Evolutionary conservation across 129 eudicot species (phyloP).

Genomic region (Lactuca saligna): DNA sequence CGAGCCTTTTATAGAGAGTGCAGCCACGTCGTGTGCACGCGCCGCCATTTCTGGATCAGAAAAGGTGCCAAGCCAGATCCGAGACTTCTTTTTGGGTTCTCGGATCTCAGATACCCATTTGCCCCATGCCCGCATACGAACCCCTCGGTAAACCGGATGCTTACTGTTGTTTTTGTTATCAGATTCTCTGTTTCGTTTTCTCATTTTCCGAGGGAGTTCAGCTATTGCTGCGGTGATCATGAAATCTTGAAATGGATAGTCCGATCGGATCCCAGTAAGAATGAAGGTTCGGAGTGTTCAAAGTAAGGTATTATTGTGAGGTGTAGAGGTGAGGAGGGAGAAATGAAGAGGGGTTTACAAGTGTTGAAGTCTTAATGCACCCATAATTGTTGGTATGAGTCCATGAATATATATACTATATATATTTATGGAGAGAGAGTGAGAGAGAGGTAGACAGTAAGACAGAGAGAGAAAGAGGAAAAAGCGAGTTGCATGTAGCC

Average conservation of each 20-base stretch:
- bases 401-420: not conserved
- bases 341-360: conserved; percentile 25
- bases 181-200: conserved; percentile 13
- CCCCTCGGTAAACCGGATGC: conserved; percentile 42
- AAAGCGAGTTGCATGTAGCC: conserved; percentile 9
- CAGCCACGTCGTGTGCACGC: conserved; percentile 48
- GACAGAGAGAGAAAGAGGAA: not conserved
- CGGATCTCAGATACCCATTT: conserved; percentile 48
- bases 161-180: conserved; percentile 22
- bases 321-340: conserved; percentile 18
- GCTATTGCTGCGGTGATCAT: conserved; percentile 19
- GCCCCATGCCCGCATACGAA: conserved; percentile 42
- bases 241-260: conserved; percentile 18
- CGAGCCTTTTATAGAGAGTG: conserved; percentile 27
- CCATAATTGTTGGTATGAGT: conserved; percentile 33
- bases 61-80: conserved; percentile 45
- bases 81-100: conserved; percentile 44
- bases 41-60: conserved; percentile 46
- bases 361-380: conserved; percentile 36
- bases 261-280: conserved; percentile 8
- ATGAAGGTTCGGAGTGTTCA: not conserved
- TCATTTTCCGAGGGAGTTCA: conserved; percentile 2
- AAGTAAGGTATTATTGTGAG: conserved; percentile 14
- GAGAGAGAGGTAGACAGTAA: not conserved
- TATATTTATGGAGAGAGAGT: not conserved